Evolutionary conservation across 306 rosid species (phyloP).

Genomic region (Trifolium dubium): DNA sequence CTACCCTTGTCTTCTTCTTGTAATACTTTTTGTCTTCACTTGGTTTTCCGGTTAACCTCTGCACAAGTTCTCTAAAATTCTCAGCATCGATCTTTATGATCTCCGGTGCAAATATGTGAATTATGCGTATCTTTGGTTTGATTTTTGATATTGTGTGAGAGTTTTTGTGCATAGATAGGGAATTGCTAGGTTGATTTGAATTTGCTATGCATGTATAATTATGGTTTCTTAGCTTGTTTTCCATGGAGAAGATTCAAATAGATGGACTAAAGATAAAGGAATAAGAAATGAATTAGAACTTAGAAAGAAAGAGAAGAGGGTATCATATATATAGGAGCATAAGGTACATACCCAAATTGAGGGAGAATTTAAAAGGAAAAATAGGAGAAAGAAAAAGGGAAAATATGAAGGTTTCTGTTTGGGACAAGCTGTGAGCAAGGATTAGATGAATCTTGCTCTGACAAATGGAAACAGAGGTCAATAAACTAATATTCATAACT

Average conservation of each 20-base stretch:
- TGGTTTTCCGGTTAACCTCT: slow-evolving; percentile 84
- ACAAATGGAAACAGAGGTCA: slow-evolving; percentile 50
- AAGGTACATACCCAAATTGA: neutral
- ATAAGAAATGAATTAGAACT: neutral
- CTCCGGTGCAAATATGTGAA: slow-evolving; percentile 88
- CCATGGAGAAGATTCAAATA: neutral
- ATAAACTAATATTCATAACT: slow-evolving; percentile 45
- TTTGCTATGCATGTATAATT: neutral
- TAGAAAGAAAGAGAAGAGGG: slow-evolving; percentile 21
- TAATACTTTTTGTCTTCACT: slow-evolving; percentile 36
- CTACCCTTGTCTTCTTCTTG: slow-evolving; percentile 27
- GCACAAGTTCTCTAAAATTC: slow-evolving; percentile 85
- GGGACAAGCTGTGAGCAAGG: slow-evolving; percentile 63
- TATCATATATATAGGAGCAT: slow-evolving; percentile 19
- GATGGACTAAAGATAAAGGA: neutral
- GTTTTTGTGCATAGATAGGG: slow-evolving; percentile 58
- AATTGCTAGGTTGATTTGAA: neutral
- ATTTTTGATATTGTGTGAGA: slow-evolving; percentile 66
- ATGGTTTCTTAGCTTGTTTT: neutral
- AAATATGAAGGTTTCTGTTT: slow-evolving; percentile 45
- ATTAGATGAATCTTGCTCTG: slow-evolving; percentile 60
- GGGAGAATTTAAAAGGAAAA: slow-evolving; percentile 5
- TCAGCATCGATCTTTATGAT: slow-evolving; percentile 85
- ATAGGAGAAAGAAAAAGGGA: neutral
- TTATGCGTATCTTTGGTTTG: slow-evolving; percentile 82